Conservation (phyloP, 2,329 filamentous ascomycete genomes). For the Escovopsis weberi region DNA sequence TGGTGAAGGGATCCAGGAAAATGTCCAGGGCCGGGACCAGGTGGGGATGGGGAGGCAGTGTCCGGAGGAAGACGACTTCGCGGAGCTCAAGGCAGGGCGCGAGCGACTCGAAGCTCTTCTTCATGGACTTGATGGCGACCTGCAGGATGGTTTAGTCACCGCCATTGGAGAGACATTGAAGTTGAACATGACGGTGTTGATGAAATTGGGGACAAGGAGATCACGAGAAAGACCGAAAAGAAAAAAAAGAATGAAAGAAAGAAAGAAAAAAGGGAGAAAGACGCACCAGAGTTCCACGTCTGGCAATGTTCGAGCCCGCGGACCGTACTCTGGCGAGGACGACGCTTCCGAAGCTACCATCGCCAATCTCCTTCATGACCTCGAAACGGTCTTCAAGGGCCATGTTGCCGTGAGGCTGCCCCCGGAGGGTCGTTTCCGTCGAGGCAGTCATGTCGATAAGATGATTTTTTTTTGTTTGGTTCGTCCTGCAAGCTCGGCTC, state of each 20-base stretch:
- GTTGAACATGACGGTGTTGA: too few relatives aligned
- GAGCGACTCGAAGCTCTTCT: slow-evolving; percentile 95
- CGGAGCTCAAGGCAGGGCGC: slow-evolving; percentile 80
- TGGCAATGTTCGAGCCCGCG: slow-evolving; percentile 76
- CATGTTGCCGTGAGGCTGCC: slow-evolving; percentile 43
- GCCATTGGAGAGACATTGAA: too few relatives aligned
- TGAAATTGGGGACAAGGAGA: slow-evolving; percentile 6
- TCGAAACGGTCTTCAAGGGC: slow-evolving; percentile 90
- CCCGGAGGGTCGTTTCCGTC: slow-evolving; percentile 58
- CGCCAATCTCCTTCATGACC: slow-evolving; percentile 92
- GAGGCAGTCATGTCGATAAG: slow-evolving; percentile 56
- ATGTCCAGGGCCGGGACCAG: slow-evolving; percentile 97
- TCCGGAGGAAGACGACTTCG: slow-evolving; percentile 91
- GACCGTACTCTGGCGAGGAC: slow-evolving; percentile 81
- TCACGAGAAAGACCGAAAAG: too few relatives aligned
- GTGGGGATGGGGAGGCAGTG: slow-evolving; percentile 74
- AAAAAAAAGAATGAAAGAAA: neutral
- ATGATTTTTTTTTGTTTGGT: slow-evolving; percentile 5
- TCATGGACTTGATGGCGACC: slow-evolving; percentile 99
- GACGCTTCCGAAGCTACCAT: slow-evolving; percentile 97
- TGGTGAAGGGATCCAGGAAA: slow-evolving; percentile 89
- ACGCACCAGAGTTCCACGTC: slow-evolving; percentile 82
- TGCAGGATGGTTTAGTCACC: slow-evolving; percentile 20
- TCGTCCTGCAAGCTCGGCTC: slow-evolving; percentile 1
- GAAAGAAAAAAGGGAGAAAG: neutral